These are phyloP conservation scores for Tirmania nivea DNA, from an alignment of 495 filamentous ascomycete species.

Conservation along the genomic window DNA sequence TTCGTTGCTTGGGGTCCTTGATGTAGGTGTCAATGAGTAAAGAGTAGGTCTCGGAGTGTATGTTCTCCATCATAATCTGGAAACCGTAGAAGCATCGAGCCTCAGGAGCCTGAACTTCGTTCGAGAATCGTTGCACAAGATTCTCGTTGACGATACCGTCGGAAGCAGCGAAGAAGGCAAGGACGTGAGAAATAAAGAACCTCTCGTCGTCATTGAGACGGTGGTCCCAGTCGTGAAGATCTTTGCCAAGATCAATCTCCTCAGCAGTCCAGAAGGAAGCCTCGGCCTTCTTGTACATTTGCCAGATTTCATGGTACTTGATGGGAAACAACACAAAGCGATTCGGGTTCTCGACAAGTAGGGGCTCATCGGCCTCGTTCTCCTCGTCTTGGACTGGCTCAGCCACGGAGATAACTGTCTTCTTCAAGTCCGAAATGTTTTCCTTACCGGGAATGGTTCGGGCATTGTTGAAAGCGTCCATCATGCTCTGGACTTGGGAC, in stretches of 20 bases:
- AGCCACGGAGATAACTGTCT: slow-evolving; percentile 25
- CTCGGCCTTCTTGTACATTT: slow-evolving; percentile 99
- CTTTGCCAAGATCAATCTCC: slow-evolving; percentile 97
- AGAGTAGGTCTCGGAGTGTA: slow-evolving; percentile 98
- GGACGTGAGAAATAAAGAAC: slow-evolving; percentile 94
- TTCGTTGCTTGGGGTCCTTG: slow-evolving; percentile 90
- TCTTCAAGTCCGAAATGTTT: slow-evolving; percentile 22
- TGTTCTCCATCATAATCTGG: slow-evolving; percentile 99
- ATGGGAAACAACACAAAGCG: slow-evolving; percentile 97
- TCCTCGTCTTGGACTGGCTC: slow-evolving; percentile 37
- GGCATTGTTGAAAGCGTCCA: slow-evolving; percentile 32
- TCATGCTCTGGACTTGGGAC: slow-evolving; percentile 61
- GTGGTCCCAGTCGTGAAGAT: slow-evolving; percentile 98
- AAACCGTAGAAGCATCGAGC: slow-evolving; percentile 99
- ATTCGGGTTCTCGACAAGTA: slow-evolving; percentile 86
- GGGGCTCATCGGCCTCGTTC: slow-evolving; percentile 62
- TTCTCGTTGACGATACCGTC: slow-evolving; percentile 99
- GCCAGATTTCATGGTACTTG: slow-evolving; percentile 99
- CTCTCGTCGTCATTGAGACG: slow-evolving; percentile 87
- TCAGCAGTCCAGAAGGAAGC: slow-evolving; percentile 99
- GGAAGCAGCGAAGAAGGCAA: slow-evolving; percentile 98
- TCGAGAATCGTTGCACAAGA: slow-evolving; percentile 90
- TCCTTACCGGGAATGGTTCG: slow-evolving; percentile 23
- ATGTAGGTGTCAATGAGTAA: slow-evolving; percentile 99
- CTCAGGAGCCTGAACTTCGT: slow-evolving; percentile 91